Conservation (phyloP, 2,329 filamentous ascomycete species). For the Colletotrichum trifolii region DNA sequence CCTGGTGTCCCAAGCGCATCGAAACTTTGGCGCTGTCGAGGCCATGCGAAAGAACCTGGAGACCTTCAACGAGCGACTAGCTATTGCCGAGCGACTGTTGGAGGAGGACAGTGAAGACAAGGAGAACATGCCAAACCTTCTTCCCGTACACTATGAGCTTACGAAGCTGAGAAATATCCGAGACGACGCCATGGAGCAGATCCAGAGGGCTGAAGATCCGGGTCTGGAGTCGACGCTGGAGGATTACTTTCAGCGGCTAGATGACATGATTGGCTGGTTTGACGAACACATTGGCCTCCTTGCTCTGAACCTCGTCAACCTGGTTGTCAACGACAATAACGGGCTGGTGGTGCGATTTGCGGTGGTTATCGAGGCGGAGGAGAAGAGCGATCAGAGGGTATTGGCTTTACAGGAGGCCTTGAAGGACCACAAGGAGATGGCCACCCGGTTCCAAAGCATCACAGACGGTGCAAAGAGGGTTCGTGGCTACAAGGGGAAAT, state of each 20-base stretch:
- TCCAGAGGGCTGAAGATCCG: conserved; percentile 78
- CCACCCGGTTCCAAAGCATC: conserved; percentile 92
- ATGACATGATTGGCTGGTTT: conserved; percentile 92
- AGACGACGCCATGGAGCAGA: conserved; percentile 97
- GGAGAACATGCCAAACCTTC: conserved; percentile 91
- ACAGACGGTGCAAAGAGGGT: conserved; percentile 92
- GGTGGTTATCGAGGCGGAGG: conserved; percentile 92
- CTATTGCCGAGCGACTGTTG: conserved; percentile 81
- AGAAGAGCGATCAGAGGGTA: conserved; percentile 94
- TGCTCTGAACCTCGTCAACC: conserved; percentile 88
- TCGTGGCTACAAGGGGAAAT: conserved; percentile 97
- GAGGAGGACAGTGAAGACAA: conserved; percentile 84
- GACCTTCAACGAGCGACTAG: conserved; percentile 83
- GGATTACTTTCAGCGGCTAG: conserved; percentile 88
- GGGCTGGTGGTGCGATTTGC: conserved; percentile 91
- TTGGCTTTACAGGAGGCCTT: conserved; percentile 93
- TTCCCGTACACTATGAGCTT: conserved; percentile 91
- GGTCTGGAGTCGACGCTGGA: conserved; percentile 84
- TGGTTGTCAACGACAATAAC: conserved; percentile 88
- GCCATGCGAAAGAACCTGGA: conserved; percentile 93
- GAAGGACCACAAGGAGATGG: conserved; percentile 95
- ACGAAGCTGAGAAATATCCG: conserved; percentile 92
- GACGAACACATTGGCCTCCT: conserved; percentile 92
- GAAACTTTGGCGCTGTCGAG: conserved; percentile 95
- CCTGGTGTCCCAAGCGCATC: conserved; percentile 90